These are phyloP conservation scores for Aspergillus quadrilineatus DNA, from an alignment of 2,329 filamentous ascomycete genomes.

Conservation along the genomic window DNA sequence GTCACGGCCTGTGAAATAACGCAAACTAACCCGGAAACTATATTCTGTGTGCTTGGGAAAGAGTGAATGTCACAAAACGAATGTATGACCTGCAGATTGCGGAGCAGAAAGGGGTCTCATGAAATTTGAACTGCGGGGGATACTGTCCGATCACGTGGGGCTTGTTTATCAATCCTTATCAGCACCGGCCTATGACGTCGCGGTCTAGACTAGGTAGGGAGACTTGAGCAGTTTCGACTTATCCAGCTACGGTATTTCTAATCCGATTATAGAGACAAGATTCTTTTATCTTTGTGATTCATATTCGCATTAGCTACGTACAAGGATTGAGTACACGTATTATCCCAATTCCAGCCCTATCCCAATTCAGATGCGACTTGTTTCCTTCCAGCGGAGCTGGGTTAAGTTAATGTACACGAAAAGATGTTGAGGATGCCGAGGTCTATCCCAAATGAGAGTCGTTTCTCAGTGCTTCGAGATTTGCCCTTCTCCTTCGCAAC, in stretches of 20 bases:
- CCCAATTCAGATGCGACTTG: background rate
- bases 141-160: conserved; percentile 1
- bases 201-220: background rate
- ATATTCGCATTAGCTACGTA: too few relatives aligned
- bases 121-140: conserved; percentile 5
- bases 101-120: background rate
- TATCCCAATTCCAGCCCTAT: background rate
- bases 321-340: too few relatives aligned
- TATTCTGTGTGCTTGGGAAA: background rate
- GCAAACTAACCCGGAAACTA: background rate
- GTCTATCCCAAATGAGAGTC: background rate
- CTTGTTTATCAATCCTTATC: background rate
- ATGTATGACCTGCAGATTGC: background rate
- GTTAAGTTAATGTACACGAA: background rate
- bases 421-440: background rate
- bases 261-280: too few relatives aligned
- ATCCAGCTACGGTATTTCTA: background rate
- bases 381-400: background rate
- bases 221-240: too few relatives aligned
- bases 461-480: background rate
- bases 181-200: background rate
- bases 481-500: background rate
- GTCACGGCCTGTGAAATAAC: background rate
- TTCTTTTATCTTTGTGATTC: too few relatives aligned
- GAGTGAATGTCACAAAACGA: background rate